Conservation (phyloP, 257 asterid species). For the Oldenlandia corymbosa region DNA sequence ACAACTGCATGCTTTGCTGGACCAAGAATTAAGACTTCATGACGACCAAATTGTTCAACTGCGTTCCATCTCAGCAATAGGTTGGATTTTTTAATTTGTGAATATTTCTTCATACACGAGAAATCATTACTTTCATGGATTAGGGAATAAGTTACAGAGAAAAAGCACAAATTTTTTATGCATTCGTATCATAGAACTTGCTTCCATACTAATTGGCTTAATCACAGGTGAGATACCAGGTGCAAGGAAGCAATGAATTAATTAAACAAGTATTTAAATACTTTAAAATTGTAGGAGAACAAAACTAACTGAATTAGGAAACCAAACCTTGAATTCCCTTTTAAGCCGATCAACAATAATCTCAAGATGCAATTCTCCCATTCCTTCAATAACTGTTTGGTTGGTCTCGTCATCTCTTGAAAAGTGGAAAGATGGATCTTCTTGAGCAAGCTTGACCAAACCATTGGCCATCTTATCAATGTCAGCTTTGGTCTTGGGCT, state of each 20-base stretch:
- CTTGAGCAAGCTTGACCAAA: constrained; percentile 87
- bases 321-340: constrained; percentile 80
- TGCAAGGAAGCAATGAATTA: background rate
- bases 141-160: background rate
- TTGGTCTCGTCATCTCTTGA: constrained; percentile 91
- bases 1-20: background rate
- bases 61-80: background rate
- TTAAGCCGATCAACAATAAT: constrained; percentile 95
- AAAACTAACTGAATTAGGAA: constrained; percentile 1
- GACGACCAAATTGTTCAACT: background rate
- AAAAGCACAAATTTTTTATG: background rate
- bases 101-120: background rate
- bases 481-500: constrained; percentile 96
- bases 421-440: constrained; percentile 97
- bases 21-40: background rate
- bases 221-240: no score
- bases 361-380: constrained; percentile 97
- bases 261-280: background rate
- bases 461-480: constrained; percentile 91
- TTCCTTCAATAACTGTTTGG: constrained; percentile 96
- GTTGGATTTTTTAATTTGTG: background rate
- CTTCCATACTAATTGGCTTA: no score
- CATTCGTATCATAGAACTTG: no score
- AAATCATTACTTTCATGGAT: background rate
- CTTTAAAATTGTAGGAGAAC: background rate